Evolutionary conservation across 2,329 filamentous ascomycete species (phyloP).

Genomic region (Bipolaris cookei): DNA sequence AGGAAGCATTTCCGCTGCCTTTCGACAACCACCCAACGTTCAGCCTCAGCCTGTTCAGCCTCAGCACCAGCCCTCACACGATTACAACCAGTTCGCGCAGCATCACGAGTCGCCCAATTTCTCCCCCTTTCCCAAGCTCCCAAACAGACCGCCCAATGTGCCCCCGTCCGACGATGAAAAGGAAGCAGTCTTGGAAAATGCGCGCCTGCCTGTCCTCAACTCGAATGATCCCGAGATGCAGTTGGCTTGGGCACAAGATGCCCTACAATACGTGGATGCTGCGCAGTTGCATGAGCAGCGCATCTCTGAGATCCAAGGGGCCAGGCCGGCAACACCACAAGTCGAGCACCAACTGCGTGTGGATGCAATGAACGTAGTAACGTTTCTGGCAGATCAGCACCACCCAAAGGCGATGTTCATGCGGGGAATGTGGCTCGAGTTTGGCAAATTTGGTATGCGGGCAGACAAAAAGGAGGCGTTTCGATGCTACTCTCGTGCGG

Average conservation of each 20-base stretch:
- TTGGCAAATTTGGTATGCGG: slow-evolving; percentile 90
- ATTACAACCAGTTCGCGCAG: slow-evolving; percentile 49
- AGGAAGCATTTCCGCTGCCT: slow-evolving; percentile 47
- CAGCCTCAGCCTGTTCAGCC: slow-evolving; percentile 36
- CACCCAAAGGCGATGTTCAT: slow-evolving; percentile 96
- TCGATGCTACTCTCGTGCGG: slow-evolving; percentile 81
- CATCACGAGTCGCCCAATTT: slow-evolving; percentile 72
- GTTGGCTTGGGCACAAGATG: slow-evolving; percentile 94
- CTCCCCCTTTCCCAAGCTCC: slow-evolving; percentile 88
- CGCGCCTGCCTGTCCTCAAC: slow-evolving; percentile 81
- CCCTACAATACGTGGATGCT: slow-evolving; percentile 85
- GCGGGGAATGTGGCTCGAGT: slow-evolving; percentile 95
- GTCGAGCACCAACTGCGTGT: slow-evolving; percentile 86
- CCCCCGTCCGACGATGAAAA: slow-evolving; percentile 94
- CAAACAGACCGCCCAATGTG: slow-evolving; percentile 80
- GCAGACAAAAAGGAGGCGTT: slow-evolving; percentile 96
- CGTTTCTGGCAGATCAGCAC: slow-evolving; percentile 85
- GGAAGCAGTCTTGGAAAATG: slow-evolving; percentile 85
- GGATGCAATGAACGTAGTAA: slow-evolving; percentile 91
- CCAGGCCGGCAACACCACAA: slow-evolving; percentile 78
- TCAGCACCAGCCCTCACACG: slow-evolving; percentile 40
- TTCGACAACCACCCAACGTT: slow-evolving; percentile 46
- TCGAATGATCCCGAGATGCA: slow-evolving; percentile 97
- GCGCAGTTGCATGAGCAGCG: slow-evolving; percentile 77
- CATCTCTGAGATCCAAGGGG: slow-evolving; percentile 63